Evolutionary conservation across 352 stramenopile species (phyloP), one percentile per base, ranked within the genome.

Genomic region (Thalassiosira hispida): DNA sequence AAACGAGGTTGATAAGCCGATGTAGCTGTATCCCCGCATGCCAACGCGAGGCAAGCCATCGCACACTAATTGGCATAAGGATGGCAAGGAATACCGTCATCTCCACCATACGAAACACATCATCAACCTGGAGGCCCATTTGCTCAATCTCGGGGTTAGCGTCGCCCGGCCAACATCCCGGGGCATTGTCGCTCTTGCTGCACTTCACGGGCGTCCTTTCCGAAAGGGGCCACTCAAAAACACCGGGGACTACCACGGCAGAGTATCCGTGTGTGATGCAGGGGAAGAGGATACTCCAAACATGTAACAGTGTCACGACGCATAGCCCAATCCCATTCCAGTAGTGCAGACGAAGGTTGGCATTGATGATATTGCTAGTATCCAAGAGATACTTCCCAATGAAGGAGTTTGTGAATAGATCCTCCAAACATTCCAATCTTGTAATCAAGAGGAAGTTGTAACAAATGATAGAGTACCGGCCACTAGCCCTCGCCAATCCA

Each of bases 61-160:
- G 67, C n/a, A 35, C 35, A 53, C 65, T 73, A 11, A 75, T 22
- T 22, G 66, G 66, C 29, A 75, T 31, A 7, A 75, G 31, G 20
- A 75, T 46, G 33, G 14, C 40, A 12, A 73, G 65, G 35, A 73
- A 51, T 16, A 73, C 18, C n/a, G 65, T 73, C 65, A 73, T 73
- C 38, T 73, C 65, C 11, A 73, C 49, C 49, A 73, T 70, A 22
- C 65, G 51, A 31, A 73, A 73, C n/a, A 73, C 65, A 18, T 73
- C 65, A n/a, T 73, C 65, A 18, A 29, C 65, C 20, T 73, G 65
- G 4, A 73, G 8, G 31, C 3, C 3, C 31, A 38, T 38, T 3
- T 3, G 3, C 31, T 38, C 3, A 3, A 8, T 38, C 31, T 18
- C 27, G 23, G 29, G 49, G 69, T 73, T 16, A 31, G 65, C 49